Percentiles rank a stretch among this genome's conserved stretches.
Conservation (phyloP, 2,329 filamentous ascomycete genomes). For the Alternaria conjuncta region DNA sequence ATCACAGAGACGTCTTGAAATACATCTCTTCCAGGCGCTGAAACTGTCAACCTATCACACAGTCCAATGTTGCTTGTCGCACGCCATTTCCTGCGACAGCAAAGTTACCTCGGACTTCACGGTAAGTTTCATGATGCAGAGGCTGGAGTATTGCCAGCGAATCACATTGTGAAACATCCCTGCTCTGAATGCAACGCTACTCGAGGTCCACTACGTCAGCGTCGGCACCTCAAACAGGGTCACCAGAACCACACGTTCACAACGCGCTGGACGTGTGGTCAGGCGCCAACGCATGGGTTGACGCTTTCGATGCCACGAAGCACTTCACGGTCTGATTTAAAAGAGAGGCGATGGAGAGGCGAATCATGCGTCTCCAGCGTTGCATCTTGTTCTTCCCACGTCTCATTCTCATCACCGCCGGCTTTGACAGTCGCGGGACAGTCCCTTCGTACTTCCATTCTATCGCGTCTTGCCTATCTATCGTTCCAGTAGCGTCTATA, state of each 20-base stretch:
- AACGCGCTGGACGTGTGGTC: background rate
- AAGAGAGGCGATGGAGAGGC: background rate
- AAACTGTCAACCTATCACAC: background rate
- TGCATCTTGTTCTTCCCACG: background rate
- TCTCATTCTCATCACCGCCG: slow-evolving; percentile 8
- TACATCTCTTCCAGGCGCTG: background rate
- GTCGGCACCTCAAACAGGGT: slow-evolving; percentile 35
- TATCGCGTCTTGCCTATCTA: background rate
- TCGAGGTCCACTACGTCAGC: slow-evolving; percentile 31
- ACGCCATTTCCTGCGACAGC: background rate
- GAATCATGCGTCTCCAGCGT: background rate
- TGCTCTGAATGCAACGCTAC: slow-evolving; percentile 12
- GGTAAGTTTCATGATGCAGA: slow-evolving; percentile 9
- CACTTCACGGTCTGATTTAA: slow-evolving; percentile 7
- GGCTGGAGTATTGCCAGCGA: slow-evolving; percentile 23
- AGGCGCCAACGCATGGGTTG: slow-evolving; percentile 19
- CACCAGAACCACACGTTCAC: slow-evolving; percentile 15
- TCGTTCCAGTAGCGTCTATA: background rate
- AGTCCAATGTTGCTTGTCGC: background rate
- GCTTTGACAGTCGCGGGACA: slow-evolving; percentile 21
- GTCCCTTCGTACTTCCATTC: background rate
- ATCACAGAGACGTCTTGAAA: background rate
- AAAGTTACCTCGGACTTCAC: background rate
- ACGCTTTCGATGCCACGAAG: background rate
- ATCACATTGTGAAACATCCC: slow-evolving; percentile 25